Percentiles rank a stretch among this genome's conserved stretches.
These are phyloP conservation scores for Neurospora intermedia DNA, from an alignment of 495 filamentous ascomycete genomes.

Conservation along the genomic window DNA sequence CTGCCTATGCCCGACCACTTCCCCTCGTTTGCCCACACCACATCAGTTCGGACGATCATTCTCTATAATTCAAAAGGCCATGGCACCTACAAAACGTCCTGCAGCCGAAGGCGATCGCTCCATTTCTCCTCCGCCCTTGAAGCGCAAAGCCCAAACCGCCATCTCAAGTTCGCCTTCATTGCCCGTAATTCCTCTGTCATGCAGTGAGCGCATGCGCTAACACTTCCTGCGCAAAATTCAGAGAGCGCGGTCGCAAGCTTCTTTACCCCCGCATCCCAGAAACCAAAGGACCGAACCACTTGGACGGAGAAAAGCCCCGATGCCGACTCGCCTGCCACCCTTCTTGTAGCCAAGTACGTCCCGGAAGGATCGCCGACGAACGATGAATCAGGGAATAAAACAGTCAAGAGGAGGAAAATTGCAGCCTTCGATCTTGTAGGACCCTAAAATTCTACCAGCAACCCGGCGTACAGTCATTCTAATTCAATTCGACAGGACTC, in stretches of 20 bases:
- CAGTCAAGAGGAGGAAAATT: conserved; percentile 46
- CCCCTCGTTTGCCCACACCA: neutral
- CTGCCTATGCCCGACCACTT: neutral
- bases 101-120: conserved; percentile 15
- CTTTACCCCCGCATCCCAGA: conserved; percentile 81
- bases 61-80: neutral
- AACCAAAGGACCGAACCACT: conserved; percentile 63
- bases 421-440: conserved; percentile 87
- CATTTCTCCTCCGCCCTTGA: conserved; percentile 51
- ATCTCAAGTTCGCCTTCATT: conserved; percentile 49
- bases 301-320: conserved; percentile 55
- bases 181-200: neutral
- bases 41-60: neutral
- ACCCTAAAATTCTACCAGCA: rapidly evolving
- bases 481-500: conserved; percentile 50
- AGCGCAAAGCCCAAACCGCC: conserved; percentile 55
- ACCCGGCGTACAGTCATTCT: neutral
- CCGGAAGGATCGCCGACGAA: conserved; percentile 22
- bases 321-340: conserved; percentile 35
- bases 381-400: conserved; percentile 10
- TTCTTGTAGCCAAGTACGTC: conserved; percentile 67
- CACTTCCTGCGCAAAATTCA: conserved; percentile 22
- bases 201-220: neutral
- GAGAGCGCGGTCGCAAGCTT: conserved; percentile 65
- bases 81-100: conserved; percentile 2